Evolutionary conservation across 129 eudicot species (phyloP).

Genomic region (Flaveria linearis): DNA sequence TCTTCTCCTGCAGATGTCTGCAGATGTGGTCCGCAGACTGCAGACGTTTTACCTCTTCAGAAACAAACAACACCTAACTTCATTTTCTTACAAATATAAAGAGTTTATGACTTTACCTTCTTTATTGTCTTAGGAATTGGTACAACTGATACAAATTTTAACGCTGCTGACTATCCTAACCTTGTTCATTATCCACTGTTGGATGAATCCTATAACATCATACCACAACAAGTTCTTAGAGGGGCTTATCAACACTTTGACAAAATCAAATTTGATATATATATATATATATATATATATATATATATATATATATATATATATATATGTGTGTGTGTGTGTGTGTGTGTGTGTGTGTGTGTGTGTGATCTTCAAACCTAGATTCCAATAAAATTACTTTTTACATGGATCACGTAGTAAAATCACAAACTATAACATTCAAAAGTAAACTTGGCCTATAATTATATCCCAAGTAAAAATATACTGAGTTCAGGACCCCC

Average conservation of each 20-base stretch:
- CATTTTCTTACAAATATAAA: background rate
- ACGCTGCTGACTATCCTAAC: constrained; percentile 5
- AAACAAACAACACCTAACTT: too few relatives aligned
- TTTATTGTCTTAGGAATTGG: background rate
- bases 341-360: too few relatives aligned
- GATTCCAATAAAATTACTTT: too few relatives aligned
- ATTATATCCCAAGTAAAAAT: constrained; percentile 72
- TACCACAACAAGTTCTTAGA: background rate
- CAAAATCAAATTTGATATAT: background rate
- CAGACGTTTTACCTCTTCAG: too few relatives aligned
- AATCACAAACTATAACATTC: background rate
- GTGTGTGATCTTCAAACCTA: too few relatives aligned
- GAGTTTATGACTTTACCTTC: background rate
- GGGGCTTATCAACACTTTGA: background rate
- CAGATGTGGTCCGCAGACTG: too few relatives aligned
- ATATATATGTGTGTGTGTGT: too few relatives aligned
- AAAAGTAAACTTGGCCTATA: too few relatives aligned
- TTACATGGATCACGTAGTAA: too few relatives aligned
- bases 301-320: too few relatives aligned
- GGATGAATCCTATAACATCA: constrained; percentile 14
- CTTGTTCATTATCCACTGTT: background rate
- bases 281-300: too few relatives aligned
- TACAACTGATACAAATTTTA: background rate
- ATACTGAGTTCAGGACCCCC: constrained; percentile 94
- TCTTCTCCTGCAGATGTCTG: too few relatives aligned